Base-by-base conservation (phyloP, 75 land plant species). In the Picea sitchensis region DNA sequence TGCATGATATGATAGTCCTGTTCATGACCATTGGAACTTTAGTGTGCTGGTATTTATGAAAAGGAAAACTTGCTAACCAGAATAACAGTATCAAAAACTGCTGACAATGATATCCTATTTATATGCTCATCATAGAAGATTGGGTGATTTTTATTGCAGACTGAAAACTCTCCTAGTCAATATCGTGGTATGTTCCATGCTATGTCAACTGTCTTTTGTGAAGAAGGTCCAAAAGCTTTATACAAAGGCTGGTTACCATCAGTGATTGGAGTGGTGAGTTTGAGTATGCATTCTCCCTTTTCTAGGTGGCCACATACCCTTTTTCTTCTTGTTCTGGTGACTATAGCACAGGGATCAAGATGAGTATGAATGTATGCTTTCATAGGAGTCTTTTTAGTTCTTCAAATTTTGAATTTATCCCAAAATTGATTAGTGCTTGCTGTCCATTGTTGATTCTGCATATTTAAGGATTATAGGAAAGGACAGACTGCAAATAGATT, bases 161-260 rank as follows among this genome's bases (percentile, higher is more conserved):
- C 88, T 14, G 77, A 74, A 65, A 80, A 81, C 60, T 87, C 88
- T n/a, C 80, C 88, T 26, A 73, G 60, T 47, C 82, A 83, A 18
- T 87, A 87, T 65, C 72, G 76, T 59, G 88, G 88, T 74, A 81
- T 87, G 88, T 12, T 87, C 71, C 88, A 87, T 78, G 88, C 87
- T 31, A 51, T 81, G 21, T 14, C 38, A 60, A 87, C 88, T 57
- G 82, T 87, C 21, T 31, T 65, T 6, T 79, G 78, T 69, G 81
- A 85, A 81, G 88, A 87, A 65, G 88, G 88, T 7, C 63, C 76
- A 34, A 80, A 65, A 63, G 87, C 88, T 56, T 47, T 87, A 59
- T 87, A 87, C 81, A 87, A 87, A 71, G 88, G 88, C 77, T 87
- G 88, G 88, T 61, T 87, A n/a, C 88, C 88, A 67, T 87, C 88